Percentiles rank a stretch among this genome's conserved stretches.
Evolutionary conservation across 2,329 filamentous ascomycete genomes (phyloP).

Genomic region (Rhinocladiella mackenziei): DNA sequence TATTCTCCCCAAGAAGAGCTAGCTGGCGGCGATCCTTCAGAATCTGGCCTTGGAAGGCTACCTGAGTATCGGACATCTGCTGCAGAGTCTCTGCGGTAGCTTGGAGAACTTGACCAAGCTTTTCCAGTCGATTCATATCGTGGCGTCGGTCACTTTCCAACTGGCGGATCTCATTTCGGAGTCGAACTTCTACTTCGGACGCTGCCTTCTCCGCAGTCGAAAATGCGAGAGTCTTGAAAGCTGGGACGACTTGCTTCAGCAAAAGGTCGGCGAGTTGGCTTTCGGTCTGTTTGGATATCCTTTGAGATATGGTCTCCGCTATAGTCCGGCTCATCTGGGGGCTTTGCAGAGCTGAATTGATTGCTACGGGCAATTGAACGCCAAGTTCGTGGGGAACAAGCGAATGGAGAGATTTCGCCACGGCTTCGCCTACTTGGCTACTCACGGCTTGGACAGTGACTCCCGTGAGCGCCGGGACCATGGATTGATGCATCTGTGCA

Average conservation of each 20-base stretch:
- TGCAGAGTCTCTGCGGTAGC: conserved; percentile 52
- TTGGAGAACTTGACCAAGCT: conserved; percentile 54
- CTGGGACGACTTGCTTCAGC: conserved; percentile 61
- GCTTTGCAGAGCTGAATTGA: conserved; percentile 67
- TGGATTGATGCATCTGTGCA: conserved; percentile 67
- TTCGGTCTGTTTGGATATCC: conserved; percentile 65
- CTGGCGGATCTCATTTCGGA: conserved; percentile 50
- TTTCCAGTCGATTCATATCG: conserved; percentile 57
- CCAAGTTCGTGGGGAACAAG: conserved; percentile 70
- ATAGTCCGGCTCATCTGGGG: conserved; percentile 69
- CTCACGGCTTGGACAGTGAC: conserved; percentile 65
- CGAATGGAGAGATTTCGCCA: conserved; percentile 63
- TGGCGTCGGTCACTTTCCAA: conserved; percentile 50
- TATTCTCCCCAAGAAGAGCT: conserved; percentile 23
- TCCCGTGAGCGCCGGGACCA: conserved; percentile 70
- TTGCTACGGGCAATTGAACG: conserved; percentile 61
- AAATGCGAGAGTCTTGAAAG: conserved; percentile 61
- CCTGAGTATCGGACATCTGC: conserved; percentile 42
- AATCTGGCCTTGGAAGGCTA: conserved; percentile 41
- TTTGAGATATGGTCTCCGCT: conserved; percentile 65
- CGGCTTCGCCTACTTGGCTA: conserved; percentile 64
- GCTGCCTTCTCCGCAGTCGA: conserved; percentile 65
- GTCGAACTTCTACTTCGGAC: conserved; percentile 62
- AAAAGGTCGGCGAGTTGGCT: conserved; percentile 61
- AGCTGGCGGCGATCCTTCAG: conserved; percentile 31